A percentile compares a stretch with the other conserved stretches of the same genome.
phyloP scores from a whole-genome alignment of 2,329 filamentous ascomycete species.

The Xylariaceae sp. region DNA sequence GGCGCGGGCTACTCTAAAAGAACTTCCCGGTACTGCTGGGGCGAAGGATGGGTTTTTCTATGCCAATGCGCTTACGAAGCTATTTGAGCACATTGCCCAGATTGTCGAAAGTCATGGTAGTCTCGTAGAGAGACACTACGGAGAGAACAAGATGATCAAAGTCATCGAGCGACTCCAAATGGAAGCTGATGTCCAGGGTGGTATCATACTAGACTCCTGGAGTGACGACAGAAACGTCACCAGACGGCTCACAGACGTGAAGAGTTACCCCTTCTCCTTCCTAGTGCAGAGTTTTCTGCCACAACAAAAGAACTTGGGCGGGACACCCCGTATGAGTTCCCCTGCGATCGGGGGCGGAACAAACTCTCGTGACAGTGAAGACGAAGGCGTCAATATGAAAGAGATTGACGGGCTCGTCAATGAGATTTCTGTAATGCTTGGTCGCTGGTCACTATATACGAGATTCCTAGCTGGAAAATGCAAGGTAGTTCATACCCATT shows the following conservation, averaged over 20 bases:
- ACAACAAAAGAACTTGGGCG: constrained; percentile 54
- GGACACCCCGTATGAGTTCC: constrained; percentile 66
- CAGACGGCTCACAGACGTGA: constrained; percentile 86
- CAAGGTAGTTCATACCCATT: constrained; percentile 48
- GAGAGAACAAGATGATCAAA: constrained; percentile 83
- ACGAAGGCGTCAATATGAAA: constrained; percentile 94
- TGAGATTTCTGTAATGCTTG: constrained; percentile 87
- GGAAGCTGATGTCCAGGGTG: constrained; percentile 93
- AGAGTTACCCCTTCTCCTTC: constrained; percentile 96
- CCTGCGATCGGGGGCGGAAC: constrained; percentile 58
- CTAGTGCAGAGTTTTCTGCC: constrained; percentile 89
- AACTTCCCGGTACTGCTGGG: constrained; percentile 53
- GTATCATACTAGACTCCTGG: constrained; percentile 94
- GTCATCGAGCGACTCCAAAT: constrained; percentile 90
- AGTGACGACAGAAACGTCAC: constrained; percentile 81
- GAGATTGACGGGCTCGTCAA: constrained; percentile 83
- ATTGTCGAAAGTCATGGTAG: constrained; percentile 90
- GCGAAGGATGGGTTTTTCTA: constrained; percentile 82
- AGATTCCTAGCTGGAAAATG: constrained; percentile 86
- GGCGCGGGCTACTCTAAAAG: constrained; percentile 74
- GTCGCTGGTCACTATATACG: constrained; percentile 86
- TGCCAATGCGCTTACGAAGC: constrained; percentile 77
- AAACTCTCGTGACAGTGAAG: constrained; percentile 63
- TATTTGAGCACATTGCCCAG: constrained; percentile 96
- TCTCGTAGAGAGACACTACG: constrained; percentile 91